Base-by-base conservation (phyloP, 2,329 filamentous ascomycete species). In the Alternaria rosae region DNA sequence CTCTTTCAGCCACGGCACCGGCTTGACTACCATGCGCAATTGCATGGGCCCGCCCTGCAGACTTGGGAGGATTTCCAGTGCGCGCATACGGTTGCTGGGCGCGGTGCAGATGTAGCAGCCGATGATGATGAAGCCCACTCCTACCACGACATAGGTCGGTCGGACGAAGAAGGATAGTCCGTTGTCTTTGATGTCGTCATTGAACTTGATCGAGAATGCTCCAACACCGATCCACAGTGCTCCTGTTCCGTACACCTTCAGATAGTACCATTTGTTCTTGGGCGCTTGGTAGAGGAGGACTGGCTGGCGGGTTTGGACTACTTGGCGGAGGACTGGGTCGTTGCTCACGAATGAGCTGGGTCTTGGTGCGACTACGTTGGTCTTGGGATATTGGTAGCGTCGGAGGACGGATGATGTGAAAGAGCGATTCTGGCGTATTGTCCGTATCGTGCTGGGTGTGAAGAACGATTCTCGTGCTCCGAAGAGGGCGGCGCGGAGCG, bases 251-350 rank as follows among this genome's bases (percentile, higher is more conserved):
- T 78, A 79, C 2, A 75, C 71, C 45, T 69, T 71, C 12, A 66
- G 32, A 17, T 73, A 72, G 52, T 75, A 77, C 63, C 69, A 72
- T 50, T 59, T 65, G 35, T 62, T 70, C 26, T 63, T 62, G 2
- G 75, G 75, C 17, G 72, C 75, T 51, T 73, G 64, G 67, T 78
- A 79, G n/a, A 79, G 60, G 1, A 77, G 62, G 13, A 78, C 70
- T 5, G 77, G 75, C 52, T 72, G 66, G n/a, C 70, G 64, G 28
- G 72, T 74, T 53, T 73, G 65, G 6, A 68, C 59, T 8, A 78
- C 73, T 44, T 71, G 68, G 28, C 76, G 76, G 20, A 79, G 65
- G n/a, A 78, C 73, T 3, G 76, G 75, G 56, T 79, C 76, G 52
- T 62, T 65, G 56, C 57, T 69, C n/a, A 70, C 47, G 55, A 72